Conservation (phyloP, 805 yeast species). For the Pichia pseudocactophila region DNA sequence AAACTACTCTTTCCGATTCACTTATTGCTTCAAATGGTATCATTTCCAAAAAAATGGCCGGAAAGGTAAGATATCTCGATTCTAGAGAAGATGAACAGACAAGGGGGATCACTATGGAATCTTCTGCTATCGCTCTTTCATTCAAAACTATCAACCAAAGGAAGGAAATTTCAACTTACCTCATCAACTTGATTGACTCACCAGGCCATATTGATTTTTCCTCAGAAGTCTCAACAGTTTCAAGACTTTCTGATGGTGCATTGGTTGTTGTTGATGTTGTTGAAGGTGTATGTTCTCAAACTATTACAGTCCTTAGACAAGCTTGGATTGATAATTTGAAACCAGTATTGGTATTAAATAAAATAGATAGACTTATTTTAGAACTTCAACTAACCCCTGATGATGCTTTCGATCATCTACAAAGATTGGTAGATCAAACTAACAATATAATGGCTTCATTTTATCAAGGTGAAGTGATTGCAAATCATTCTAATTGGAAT, state of each 20-base stretch:
- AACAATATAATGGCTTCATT: constrained; percentile 92
- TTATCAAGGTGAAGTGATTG: constrained; percentile 87
- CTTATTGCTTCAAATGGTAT: constrained; percentile 92
- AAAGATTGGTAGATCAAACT: constrained; percentile 80
- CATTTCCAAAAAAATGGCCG: constrained; percentile 90
- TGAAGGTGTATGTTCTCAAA: constrained; percentile 97
- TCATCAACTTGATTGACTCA: constrained; percentile 89
- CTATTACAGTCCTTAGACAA: constrained; percentile 88
- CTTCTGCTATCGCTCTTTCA: constrained; percentile 89
- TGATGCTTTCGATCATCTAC: constrained; percentile 79
- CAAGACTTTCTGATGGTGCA: constrained; percentile 94
- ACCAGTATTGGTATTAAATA: constrained; percentile 83
- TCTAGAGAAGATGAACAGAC: constrained; percentile 93
- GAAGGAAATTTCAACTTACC: constrained; percentile 54
- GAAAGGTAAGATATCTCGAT: constrained; percentile 86
- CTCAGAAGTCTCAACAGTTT: constrained; percentile 92
- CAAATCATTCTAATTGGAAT: constrained; percentile 66
- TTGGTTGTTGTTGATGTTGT: constrained; percentile 92
- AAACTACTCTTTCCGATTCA: constrained; percentile 89
- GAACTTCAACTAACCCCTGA: constrained; percentile 75
- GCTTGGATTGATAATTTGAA: constrained; percentile 90
- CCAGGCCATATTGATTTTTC: constrained; percentile 99
- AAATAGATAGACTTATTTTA: constrained; percentile 75
- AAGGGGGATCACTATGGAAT: constrained; percentile 96
- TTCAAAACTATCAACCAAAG: constrained; percentile 51